Evolutionary conservation across 108 stramenopile genomes (phyloP), one percentile per base, ranked within the genome.

Genomic region (Cyclostephanos invisitatus): DNA sequence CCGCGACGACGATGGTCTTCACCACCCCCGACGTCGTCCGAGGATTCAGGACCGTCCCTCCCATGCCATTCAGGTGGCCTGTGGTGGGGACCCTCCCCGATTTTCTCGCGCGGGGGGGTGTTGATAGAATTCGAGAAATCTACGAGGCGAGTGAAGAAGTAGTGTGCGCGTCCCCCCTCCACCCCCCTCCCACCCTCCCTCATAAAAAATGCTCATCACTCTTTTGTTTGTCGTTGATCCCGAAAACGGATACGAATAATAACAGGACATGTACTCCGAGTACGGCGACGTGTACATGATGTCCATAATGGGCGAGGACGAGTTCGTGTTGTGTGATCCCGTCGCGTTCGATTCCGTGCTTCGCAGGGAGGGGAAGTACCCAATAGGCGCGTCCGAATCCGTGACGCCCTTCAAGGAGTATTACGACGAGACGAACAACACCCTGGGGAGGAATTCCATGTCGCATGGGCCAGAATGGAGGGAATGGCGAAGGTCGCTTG

Each of bases 271-370:
- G 51, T 53, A 53, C 51, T 7, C 51, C 2, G 51, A 53, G 24
- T 53, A 53, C 24, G 51, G 51, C 51, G 51, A 53, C 51, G 24
- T 53, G 5, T 53, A 53, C 51, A 7, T 2, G 5, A 53, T 53
- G 51, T 53, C 51, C 51, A 53, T 53, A 5, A 53, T 53, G 51
- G 51, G 51, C 20, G 51, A 53, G 24, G 51, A 53, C 51, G 51
- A 53, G 7, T 6, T 20, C 4, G 24, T 53, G 5, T 0, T 53
- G 5, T 53, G 51, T 20, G 51, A 53, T 20, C 51, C 51, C 6
- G 4, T 24, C 51, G 51, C 7, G 5, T 53, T 53, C 51, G 51
- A 53, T 7, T 3, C 51, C 7, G 51, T 53, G 5, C 7, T 53
- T 0, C 51, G 51, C 3, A 53, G 7, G 51, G 51, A 53, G 51